phyloP scores from a whole-genome alignment of 176 grass and related monocot species.

The barley (Hordeum vulgare) region MorexV3_pseudomolecules_assembly NC_058519.1:36591869-36592368 shows the following conservation, averaged over 20 bases:
- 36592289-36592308: constrained; percentile 8
- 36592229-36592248: neutral
- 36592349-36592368: too few relatives aligned
- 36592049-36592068: neutral
- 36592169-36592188: neutral
- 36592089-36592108: too few relatives aligned
- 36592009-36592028: neutral
- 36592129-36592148: neutral
- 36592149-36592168: neutral
- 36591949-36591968: neutral
- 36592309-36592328: neutral
- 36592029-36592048: neutral
- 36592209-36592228: neutral
- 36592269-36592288: constrained; percentile 27
- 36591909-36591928: neutral
- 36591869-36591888: constrained; percentile 8
- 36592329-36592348: neutral
- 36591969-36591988: too few relatives aligned
- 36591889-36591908: constrained; percentile 21
- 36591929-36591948: neutral
- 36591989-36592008: neutral
- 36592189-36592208: neutral
- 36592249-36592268: constrained; percentile 16
- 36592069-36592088: neutral
- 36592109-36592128: neutral